A percentile compares a stretch with the other conserved stretches of the same genome.
Evolutionary conservation across 1,284 basidiomycete species (phyloP).

Genomic region (Fistulina hepatica): DNA sequence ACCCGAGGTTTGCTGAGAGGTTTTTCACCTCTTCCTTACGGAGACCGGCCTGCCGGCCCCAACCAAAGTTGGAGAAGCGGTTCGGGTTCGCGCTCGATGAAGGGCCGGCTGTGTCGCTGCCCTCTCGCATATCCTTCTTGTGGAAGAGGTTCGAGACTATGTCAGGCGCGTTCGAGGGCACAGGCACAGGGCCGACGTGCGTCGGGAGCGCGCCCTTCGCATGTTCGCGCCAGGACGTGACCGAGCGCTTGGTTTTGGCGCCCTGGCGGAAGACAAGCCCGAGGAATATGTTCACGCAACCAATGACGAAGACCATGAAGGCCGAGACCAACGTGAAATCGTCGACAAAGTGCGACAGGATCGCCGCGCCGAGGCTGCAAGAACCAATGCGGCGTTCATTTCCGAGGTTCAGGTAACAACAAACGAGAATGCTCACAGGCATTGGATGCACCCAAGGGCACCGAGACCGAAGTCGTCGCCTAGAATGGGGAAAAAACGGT

Average conservation of each 20-base stretch:
- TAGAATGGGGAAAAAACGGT: slow-evolving; percentile 78
- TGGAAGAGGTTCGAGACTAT: slow-evolving; percentile 27
- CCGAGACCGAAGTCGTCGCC: slow-evolving; percentile 74
- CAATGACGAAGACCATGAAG: slow-evolving; percentile 79
- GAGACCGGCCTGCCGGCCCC: neutral
- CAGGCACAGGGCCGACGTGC: slow-evolving; percentile 22
- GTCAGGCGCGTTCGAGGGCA: slow-evolving; percentile 30
- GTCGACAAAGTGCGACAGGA: slow-evolving; percentile 73
- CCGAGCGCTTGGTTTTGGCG: slow-evolving; percentile 50
- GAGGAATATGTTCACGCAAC: slow-evolving; percentile 71
- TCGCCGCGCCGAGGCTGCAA: slow-evolving; percentile 57
- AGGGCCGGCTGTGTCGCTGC: slow-evolving; percentile 6
- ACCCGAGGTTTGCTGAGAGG: too few species aligned
- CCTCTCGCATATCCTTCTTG: slow-evolving; percentile 16
- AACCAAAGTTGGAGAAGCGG: slow-evolving; percentile 5
- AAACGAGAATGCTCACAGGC: slow-evolving; percentile 41
- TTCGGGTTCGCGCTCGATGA: slow-evolving; percentile 16
- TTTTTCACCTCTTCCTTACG: slow-evolving; percentile 31
- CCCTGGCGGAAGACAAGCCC: slow-evolving; percentile 64
- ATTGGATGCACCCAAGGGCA: slow-evolving; percentile 73
- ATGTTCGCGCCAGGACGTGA: slow-evolving; percentile 55
- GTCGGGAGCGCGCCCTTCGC: slow-evolving; percentile 49
- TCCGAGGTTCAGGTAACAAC: neutral
- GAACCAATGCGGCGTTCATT: neutral
- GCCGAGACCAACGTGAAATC: slow-evolving; percentile 74